Base-by-base conservation (phyloP, 805 yeast genomes). In the Dipodascus albidus region DNA sequence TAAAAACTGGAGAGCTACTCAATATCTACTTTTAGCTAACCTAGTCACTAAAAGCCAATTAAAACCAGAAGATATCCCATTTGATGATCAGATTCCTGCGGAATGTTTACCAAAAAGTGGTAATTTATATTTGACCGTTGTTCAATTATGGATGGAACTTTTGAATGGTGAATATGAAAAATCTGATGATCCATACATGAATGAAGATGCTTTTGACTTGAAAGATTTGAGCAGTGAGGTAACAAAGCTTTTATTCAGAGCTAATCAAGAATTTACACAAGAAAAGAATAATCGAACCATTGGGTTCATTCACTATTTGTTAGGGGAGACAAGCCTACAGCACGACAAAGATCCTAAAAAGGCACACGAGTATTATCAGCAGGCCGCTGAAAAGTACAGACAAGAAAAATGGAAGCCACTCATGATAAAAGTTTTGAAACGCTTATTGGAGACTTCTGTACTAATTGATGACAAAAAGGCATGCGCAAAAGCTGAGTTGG, bases 1-100 rank as follows among this genome's bases (percentile, higher is more conserved):
- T 3, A 57, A 62, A 21, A 64, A 73, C 44, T 86, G 95, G 95
- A 60, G 74, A 9, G 75, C 82, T 0, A 62, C 68, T n/a, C 95
- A 86, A 61, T 76, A 79, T 58, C 75, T 79, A 47, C 77, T 85
- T 81, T 67, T 86, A 11, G 87, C 85, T 0, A 78, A 82, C 54
- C 63, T 84, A 17, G 67, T 81, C 51, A 73, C 69, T 8, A 52
- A 66, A n/a, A 70, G 78, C 1, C 85, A 85, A 0, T 67, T 65
- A 70, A 2, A 64, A 76, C 2, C 76, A 78, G 1, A 59, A 67
- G 2, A 74, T 70, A 20, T 57, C 61, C 11, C 75, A 79, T 1
- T 64, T 71, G 38, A 57, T 57, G 4, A 47, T 50, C 4, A 50
- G 48, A 22, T 44, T 20, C 21, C 50, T 56, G 27, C 31, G 11